phyloP scores from a whole-genome alignment of 202 grass and related monocot species.

The Zizania palustris region DNA sequence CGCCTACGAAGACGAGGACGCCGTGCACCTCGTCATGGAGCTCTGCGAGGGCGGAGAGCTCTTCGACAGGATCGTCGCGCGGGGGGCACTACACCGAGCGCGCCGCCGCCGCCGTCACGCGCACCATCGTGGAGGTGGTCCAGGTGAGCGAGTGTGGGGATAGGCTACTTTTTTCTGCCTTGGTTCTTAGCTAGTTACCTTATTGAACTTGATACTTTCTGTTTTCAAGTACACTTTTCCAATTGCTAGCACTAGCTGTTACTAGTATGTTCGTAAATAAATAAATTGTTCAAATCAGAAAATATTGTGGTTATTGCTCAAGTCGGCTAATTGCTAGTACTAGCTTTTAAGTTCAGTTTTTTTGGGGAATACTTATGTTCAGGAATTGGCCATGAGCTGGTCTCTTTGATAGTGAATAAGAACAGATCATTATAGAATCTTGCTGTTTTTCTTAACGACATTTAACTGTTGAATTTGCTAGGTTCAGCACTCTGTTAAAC shows the following conservation, averaged over 20 bases:
- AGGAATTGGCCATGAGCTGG: conserved; percentile 7
- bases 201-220: neutral
- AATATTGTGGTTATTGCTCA: conserved; percentile 9
- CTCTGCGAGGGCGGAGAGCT: conserved; percentile 97
- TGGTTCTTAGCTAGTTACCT: neutral
- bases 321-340: neutral
- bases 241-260: conserved; percentile 5
- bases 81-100: conserved; percentile 74
- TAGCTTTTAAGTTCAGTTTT: neutral
- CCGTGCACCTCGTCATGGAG: conserved; percentile 93
- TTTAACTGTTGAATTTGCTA: neutral
- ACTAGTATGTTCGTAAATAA: neutral
- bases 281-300: neutral
- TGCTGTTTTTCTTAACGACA: neutral
- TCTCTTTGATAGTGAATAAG: neutral
- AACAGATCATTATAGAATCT: conserved; percentile 21
- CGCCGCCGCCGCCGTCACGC: conserved; percentile 63
- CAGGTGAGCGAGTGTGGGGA: conserved; percentile 47
- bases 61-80: conserved; percentile 83
- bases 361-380: neutral
- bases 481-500: neutral
- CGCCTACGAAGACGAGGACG: conserved; percentile 75
- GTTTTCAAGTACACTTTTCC: neutral
- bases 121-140: conserved; percentile 87
- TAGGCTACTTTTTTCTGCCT: neutral